Evolutionary conservation across 331 rosid genomes (phyloP), one percentile per base, ranked within the genome.

Genomic region (Acacia concinna): DNA sequence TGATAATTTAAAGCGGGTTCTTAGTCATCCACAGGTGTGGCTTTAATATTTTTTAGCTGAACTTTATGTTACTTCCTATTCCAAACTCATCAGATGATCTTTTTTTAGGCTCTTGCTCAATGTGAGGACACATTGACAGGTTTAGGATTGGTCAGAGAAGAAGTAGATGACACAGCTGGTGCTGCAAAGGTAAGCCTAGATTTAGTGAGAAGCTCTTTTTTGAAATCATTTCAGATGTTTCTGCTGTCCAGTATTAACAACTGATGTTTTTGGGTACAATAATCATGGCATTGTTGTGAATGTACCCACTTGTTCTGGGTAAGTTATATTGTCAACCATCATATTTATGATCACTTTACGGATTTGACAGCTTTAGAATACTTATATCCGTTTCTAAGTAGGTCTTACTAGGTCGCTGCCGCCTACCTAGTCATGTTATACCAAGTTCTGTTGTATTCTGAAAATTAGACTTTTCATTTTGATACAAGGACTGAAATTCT

Each of bases 81-180:
- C 25, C 57, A 44, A 78, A 80, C 78, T 76, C 78, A 43, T 56
- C 63, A 43, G 77, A 23, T 67, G 73, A 71, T 77, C 43, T 41
- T 75, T 80, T 86, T 81, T 78, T 76, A 96, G 99, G 99, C 99
- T 90, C 99, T 96, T 77, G 94, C 96, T 83, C 99, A 96, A 88
- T 96, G 99, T 83, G 99, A 96, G 91, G 77, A 88, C 89, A 93
- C 94, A 5, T 87, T 96, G 85, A 90, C 97, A 14, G 71, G 68
- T 82, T 78, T 80, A 71, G 96, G 97, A 74, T 93, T 96, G 86
- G 91, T 96, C 78, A 89, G 93, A 89, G 99, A 90, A 85, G 97
- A 97, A 15, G 92, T 87, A 56, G 97, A 96, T 62, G 97, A 96
- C 74, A 96, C 99, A 59, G 99, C 99, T 41, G 99, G 98, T 78